These are phyloP conservation scores for Grosmannia penicillata DNA, from an alignment of 2,329 filamentous ascomycete genomes.

Conservation along the genomic window DNA sequence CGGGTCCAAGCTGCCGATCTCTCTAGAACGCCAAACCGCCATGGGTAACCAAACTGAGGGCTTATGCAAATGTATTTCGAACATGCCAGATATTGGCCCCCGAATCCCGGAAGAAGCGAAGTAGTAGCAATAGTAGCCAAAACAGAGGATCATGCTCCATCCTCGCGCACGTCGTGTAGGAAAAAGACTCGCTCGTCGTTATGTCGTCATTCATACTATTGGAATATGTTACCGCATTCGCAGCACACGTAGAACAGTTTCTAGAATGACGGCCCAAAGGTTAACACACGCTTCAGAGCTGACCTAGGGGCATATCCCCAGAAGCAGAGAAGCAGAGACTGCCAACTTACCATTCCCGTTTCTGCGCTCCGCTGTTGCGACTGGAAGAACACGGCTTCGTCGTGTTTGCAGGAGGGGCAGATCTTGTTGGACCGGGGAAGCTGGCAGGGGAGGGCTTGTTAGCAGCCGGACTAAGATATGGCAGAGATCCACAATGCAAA, in stretches of 20 bases:
- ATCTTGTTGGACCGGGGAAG: slow-evolving; percentile 77
- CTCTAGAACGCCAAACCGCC: too few species aligned
- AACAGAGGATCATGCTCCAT: not conserved
- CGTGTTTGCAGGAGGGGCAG: slow-evolving; percentile 73
- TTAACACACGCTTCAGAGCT: too few species aligned
- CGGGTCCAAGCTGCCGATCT: too few species aligned
- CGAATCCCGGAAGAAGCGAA: too few species aligned
- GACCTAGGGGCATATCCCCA: too few species aligned
- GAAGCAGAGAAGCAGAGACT: not conserved
- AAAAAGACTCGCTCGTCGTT: slow-evolving; percentile 2
- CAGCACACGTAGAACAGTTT: slow-evolving; percentile 93
- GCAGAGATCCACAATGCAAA: slow-evolving; percentile 21
- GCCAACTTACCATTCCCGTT: slow-evolving; percentile 82
- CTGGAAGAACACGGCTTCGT: slow-evolving; percentile 96
- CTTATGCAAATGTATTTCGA: too few species aligned
- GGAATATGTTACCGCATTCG: slow-evolving; percentile 79
- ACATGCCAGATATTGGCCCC: too few species aligned
- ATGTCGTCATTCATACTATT: slow-evolving; percentile 21
- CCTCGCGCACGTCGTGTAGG: not conserved
- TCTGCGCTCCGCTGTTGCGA: slow-evolving; percentile 93
- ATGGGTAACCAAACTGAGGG: too few species aligned
- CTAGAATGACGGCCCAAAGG: slow-evolving; percentile 24
- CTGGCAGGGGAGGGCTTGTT: slow-evolving; percentile 40
- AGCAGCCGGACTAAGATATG: slow-evolving; percentile 16
- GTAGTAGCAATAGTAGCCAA: not conserved